These are phyloP conservation scores for Agroathelia rolfsii DNA, from an alignment of 1,284 basidiomycete species.

Conservation along the genomic window DNA sequence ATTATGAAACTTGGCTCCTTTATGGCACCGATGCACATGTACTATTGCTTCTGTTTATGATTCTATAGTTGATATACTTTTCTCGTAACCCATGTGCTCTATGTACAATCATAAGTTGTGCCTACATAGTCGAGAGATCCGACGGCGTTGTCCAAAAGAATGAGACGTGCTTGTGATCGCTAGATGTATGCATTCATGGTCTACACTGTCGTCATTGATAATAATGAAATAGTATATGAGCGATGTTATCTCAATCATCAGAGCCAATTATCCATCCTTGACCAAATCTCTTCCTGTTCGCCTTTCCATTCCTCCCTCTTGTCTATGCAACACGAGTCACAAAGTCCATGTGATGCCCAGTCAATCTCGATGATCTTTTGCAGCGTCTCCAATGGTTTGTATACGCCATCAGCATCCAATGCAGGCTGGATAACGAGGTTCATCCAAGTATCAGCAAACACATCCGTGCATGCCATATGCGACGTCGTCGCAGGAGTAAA, in stretches of 20 bases:
- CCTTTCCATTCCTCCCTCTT: constrained; percentile 57
- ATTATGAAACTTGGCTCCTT: no score
- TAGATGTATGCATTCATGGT: no score
- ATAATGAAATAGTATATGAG: no score
- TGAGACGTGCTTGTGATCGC: no score
- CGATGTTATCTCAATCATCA: constrained; percentile 18
- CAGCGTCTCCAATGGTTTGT: constrained; percentile 58
- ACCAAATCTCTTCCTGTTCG: constrained; percentile 52
- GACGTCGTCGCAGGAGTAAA: constrained; percentile 58
- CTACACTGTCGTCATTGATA: no score
- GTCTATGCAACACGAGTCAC: constrained; percentile 42
- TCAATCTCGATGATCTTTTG: constrained; percentile 44
- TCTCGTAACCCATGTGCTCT: no score
- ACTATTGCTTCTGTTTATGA: not conserved
- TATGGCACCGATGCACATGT: no score
- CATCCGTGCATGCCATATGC: constrained; percentile 65
- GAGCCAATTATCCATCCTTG: constrained; percentile 49
- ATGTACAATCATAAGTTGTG: no score
- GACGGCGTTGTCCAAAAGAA: no score
- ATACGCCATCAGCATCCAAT: constrained; percentile 44
- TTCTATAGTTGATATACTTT: constrained; percentile 2
- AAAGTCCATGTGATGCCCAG: constrained; percentile 50
- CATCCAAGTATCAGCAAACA: constrained; percentile 64
- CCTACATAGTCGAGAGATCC: no score
- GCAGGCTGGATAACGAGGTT: constrained; percentile 53